phyloP scores from a whole-genome alignment of 768 basidiomycete genomes.

The Pluteus cervinus region DNA sequence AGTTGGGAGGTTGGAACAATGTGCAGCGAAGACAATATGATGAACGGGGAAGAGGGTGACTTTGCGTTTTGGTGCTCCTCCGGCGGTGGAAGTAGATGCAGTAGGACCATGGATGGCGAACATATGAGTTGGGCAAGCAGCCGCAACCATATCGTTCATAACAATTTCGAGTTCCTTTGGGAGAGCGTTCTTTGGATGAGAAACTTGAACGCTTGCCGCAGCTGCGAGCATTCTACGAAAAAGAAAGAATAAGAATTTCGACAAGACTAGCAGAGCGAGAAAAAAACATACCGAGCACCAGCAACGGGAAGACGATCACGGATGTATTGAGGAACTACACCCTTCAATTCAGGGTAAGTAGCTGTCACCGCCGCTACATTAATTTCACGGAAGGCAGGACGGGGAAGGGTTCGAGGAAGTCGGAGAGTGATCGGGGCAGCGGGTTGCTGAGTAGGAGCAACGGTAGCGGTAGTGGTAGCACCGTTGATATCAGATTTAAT shows the following conservation, averaged over 20 bases:
- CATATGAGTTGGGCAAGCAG: conserved; percentile 25
- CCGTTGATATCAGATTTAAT: conserved; percentile 7
- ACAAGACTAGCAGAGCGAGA: no score
- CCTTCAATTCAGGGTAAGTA: conserved; percentile 11
- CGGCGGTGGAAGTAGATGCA: conserved; percentile 16
- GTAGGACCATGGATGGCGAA: conserved; percentile 25
- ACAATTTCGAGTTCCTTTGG: conserved; percentile 19
- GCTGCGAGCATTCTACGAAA: conserved; percentile 13
- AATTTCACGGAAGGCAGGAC: conserved; percentile 14
- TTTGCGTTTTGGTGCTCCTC: conserved; percentile 13
- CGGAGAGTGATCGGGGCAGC: conserved; percentile 7
- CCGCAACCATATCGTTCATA: conserved; percentile 13
- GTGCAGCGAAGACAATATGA: conserved; percentile 33
- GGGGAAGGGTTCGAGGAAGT: conserved; percentile 13
- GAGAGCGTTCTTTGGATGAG: conserved; percentile 5
- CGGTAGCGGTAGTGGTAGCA: neutral
- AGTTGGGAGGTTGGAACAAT: conserved; percentile 31
- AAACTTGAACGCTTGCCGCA: conserved; percentile 8
- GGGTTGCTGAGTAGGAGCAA: neutral
- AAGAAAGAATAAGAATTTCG: conserved; percentile 4
- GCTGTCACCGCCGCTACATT: conserved; percentile 6
- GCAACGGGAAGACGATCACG: conserved; percentile 11
- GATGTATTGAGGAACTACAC: conserved; percentile 13
- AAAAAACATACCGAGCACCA: conserved; percentile 11
- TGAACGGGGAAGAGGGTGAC: conserved; percentile 36